Base-by-base conservation (phyloP, 805 yeast genomes). In the Saccharomycopsis amapae region DNA sequence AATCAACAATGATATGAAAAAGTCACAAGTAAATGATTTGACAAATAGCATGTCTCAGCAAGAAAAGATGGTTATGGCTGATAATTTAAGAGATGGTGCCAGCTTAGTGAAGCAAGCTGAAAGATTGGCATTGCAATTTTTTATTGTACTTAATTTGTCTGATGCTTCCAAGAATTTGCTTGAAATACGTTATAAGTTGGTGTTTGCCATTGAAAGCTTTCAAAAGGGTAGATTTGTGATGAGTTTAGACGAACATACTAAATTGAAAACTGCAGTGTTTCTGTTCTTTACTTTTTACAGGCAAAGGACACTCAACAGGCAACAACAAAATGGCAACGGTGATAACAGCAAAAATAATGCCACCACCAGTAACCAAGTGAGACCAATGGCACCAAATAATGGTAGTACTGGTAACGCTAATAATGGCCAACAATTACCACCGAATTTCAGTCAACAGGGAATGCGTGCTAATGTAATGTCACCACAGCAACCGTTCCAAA, bases 151-250 rank as follows among this genome's bases (percentile, higher is more conserved):
- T n/a, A 37, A 42, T 25, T 25, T 41, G 32, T 28, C 33, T 3
- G 50, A 42, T 3, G 44, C 40, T 5, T 22, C 38, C 22, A 43
- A 36, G 19, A 28, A 34, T 13, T 38, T 47, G 28, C 28, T 40
- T 20, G 47, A 42, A 18, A 43, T 47, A 12, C 38, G 39, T 40
- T 73, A 76, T 55, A 76, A 77, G 48, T 66, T 77, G 5, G 64
- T 73, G 7, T 58, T 81, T 3, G 62, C 75, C 1, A 61, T 81
- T 22, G 90, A 83, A 55, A 81, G 87, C 0, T 85, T 81, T 2
- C 63, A 70, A 4, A 69, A 62, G 46, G 53, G 60, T 36, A 40
- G 26, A 9, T 43, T 38, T 20, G 32, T 42, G 19, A 47, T 47
- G 36, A 32, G 19, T 12, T 25, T 42, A 13, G 46, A 41, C 10